Evolutionary conservation across 164 flowering plant species (phyloP), one percentile per base, ranked within the genome.

Genomic region (Echeveria elegans): DNA sequence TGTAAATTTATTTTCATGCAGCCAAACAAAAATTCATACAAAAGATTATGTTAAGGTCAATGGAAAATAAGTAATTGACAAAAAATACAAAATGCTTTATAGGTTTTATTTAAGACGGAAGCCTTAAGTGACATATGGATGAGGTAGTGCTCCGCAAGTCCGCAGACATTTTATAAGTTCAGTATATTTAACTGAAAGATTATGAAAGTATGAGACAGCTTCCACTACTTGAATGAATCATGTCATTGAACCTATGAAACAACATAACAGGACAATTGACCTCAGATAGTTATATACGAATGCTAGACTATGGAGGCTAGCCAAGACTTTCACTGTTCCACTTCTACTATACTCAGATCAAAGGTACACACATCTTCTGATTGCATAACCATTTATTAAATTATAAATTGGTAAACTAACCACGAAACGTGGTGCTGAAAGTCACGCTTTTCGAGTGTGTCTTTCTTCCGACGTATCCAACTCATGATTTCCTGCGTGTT

Each of bases 371-470:
- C 24, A 50, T 50, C 28, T 2, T 15, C 37, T 41, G 37, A n/a
- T 23, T 62, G 32, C 29, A 23, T 30, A 74, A 52, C 45, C 40
- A 60, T 8, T 12, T 19, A 29, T 28, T 12, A 41, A 16, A 23
- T 40, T 66, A 30, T 36, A 30, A 28, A 28, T 58, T 66, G 48
- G 41, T 31, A 41, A 47, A 78, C 89, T 80, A 60, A 88, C 98
- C 90, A 82, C 21, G 89, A 80, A 68, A 73, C 76, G 68, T 83
- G 77, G 66, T 75, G 93, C 78, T 94, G 97, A 77, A 85, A 91
- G 43, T 80, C 97, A 56, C 76, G 90, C 77, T 82, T 87, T 69
- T 78, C 80, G 60, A 94, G 76, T 64, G 79, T 70, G 65, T 38
- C 67, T 76, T 84, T 86, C 72, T 77, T 82, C 43, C 70, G 72